Evolutionary conservation across 1,284 basidiomycete genomes (phyloP).

Genomic region (Ustilago esculenta): DNA sequence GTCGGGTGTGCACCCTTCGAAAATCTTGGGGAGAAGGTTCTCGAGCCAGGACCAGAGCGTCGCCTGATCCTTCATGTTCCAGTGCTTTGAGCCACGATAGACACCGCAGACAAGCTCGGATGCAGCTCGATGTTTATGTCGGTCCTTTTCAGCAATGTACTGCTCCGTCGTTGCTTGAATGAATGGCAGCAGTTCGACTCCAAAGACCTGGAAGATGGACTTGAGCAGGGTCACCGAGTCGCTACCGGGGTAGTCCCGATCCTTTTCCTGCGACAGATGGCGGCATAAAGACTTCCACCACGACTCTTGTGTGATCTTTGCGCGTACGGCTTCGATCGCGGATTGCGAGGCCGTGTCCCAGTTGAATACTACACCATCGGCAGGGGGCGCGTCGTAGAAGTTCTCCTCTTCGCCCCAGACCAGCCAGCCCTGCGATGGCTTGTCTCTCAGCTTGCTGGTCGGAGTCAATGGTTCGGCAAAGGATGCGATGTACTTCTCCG

Average conservation of each 20-base stretch:
- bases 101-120: slow-evolving; percentile 85
- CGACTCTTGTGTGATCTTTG: slow-evolving; percentile 70
- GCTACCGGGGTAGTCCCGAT: slow-evolving; percentile 57
- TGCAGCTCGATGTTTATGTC: slow-evolving; percentile 89
- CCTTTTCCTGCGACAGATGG: slow-evolving; percentile 63
- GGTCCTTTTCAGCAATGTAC: slow-evolving; percentile 75
- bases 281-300: slow-evolving; percentile 73
- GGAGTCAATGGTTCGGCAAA: slow-evolving; percentile 68
- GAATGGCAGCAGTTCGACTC: slow-evolving; percentile 72
- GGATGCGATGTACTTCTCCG: slow-evolving; percentile 71
- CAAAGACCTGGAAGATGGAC: slow-evolving; percentile 72
- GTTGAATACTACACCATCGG: slow-evolving; percentile 71
- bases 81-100: slow-evolving; percentile 84
- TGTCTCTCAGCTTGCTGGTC: slow-evolving; percentile 76
- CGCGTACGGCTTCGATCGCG: slow-evolving; percentile 74
- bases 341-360: slow-evolving; percentile 77
- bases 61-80: slow-evolving; percentile 75
- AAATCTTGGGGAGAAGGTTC: slow-evolving; percentile 77
- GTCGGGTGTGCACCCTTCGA: slow-evolving; percentile 71
- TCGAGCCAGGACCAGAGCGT: slow-evolving; percentile 84
- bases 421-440: slow-evolving; percentile 84
- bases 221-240: slow-evolving; percentile 70
- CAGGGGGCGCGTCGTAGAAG: slow-evolving; percentile 73
- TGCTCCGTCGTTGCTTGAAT: slow-evolving; percentile 75
- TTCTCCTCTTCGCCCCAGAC: slow-evolving; percentile 80